Evolutionary conservation across 2,329 filamentous ascomycete species (phyloP).

Genomic region (Arthrobotrys pseudoclavata): DNA sequence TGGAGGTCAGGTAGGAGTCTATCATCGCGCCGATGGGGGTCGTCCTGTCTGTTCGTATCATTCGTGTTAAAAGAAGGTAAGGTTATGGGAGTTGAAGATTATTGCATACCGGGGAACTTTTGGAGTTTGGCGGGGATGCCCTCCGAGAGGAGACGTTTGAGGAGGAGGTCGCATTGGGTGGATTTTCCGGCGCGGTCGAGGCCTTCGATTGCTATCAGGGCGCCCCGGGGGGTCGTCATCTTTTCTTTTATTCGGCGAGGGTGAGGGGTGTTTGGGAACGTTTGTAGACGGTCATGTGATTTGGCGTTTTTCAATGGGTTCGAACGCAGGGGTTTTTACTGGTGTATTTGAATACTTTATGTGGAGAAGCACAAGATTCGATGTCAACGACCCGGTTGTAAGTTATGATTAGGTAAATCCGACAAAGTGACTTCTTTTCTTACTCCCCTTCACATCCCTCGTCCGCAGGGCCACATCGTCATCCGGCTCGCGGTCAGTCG

Average conservation of each 20-base stretch:
- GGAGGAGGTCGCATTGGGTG: conserved; percentile 82
- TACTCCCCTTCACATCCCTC: background rate
- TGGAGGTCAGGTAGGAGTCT: conserved; percentile 81
- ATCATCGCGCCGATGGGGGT: conserved; percentile 91
- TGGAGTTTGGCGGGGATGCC: conserved; percentile 73
- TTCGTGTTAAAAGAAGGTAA: background rate
- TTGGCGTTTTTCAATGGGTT: conserved; percentile 3
- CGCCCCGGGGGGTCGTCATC: conserved; percentile 71
- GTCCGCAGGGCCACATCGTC: background rate
- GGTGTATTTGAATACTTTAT: too few relatives aligned
- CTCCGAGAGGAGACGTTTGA: conserved; percentile 69
- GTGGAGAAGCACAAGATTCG: too few relatives aligned
- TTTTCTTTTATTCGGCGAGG: too few relatives aligned
- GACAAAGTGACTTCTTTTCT: background rate
- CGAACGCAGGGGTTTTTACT: background rate
- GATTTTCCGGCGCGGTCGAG: conserved; percentile 93
- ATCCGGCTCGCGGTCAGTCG: background rate
- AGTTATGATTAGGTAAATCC: background rate
- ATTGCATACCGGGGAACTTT: conserved; percentile 76
- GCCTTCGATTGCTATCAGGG: conserved; percentile 87
- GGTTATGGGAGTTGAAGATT: too few relatives aligned
- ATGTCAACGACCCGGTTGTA: too few relatives aligned
- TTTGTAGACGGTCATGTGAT: conserved; percentile 13
- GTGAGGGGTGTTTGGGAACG: too few relatives aligned
- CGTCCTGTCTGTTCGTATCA: conserved; percentile 74